Percentiles rank a stretch among this genome's conserved stretches.
Evolutionary conservation across 805 yeast genomes (phyloP).

Genomic region (Blastobotrys attinorum): DNA sequence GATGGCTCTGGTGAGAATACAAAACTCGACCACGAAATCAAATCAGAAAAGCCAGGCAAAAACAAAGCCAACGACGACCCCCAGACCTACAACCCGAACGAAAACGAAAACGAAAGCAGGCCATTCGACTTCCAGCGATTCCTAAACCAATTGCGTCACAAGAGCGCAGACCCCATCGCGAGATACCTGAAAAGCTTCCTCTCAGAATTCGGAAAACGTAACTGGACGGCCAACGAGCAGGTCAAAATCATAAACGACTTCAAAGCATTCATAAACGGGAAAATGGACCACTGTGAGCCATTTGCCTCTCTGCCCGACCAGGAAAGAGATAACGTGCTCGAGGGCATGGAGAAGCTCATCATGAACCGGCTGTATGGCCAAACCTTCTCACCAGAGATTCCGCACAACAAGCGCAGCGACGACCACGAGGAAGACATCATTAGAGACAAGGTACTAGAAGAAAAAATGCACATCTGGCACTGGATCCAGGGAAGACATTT

Average conservation of each 20-base stretch:
- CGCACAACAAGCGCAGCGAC: slow-evolving; percentile 37
- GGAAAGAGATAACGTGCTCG: slow-evolving; percentile 64
- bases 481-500: slow-evolving; percentile 72
- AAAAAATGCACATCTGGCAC: slow-evolving; percentile 51
- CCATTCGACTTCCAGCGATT: slow-evolving; percentile 82
- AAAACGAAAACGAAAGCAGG: slow-evolving; percentile 8
- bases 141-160: slow-evolving; percentile 58
- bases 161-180: slow-evolving; percentile 81
- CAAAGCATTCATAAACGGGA: slow-evolving; percentile 50
- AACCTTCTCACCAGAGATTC: slow-evolving; percentile 74
- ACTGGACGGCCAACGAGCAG: slow-evolving; percentile 74
- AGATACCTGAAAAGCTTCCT: slow-evolving; percentile 80
- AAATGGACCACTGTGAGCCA: slow-evolving; percentile 56
- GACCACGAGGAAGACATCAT: slow-evolving; percentile 57
- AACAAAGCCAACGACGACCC: background rate
- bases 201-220: slow-evolving; percentile 58
- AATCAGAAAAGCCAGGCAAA: background rate
- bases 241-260: slow-evolving; percentile 71
- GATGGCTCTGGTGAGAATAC: background rate
- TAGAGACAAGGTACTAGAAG: slow-evolving; percentile 46
- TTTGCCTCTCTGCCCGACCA: slow-evolving; percentile 57
- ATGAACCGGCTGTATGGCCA: slow-evolving; percentile 77
- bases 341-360: slow-evolving; percentile 86
- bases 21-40: no score
- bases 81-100: background rate